phyloP scores from a whole-genome alignment of 352 stramenopile species.

The Phytophthora megakarya region DNA sequence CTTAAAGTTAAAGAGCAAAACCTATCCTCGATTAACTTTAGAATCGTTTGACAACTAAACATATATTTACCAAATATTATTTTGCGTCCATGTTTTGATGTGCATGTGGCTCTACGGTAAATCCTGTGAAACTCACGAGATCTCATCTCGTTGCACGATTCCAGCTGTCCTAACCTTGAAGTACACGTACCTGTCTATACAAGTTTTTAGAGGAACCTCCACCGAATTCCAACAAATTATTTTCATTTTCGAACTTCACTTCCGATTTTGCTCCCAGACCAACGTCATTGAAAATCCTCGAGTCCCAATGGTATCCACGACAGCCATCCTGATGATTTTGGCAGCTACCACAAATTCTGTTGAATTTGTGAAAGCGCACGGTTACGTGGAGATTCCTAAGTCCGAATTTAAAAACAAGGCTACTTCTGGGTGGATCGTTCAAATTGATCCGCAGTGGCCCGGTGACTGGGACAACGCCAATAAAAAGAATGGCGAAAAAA shows the following conservation, averaged over 20 bases:
- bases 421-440: conserved; percentile 37
- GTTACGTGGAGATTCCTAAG: conserved; percentile 32
- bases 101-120: no score
- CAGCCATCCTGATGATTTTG: conserved; percentile 1
- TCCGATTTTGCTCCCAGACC: not conserved
- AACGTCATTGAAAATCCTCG: not conserved
- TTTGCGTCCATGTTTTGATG: no score
- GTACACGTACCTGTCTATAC: no score
- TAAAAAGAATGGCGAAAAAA: no score
- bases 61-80: no score
- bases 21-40: no score
- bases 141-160: no score
- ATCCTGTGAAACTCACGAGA: no score
- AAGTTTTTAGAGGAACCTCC: no score
- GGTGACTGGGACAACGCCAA: conserved; percentile 32
- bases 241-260: conserved; percentile 24
- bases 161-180: no score
- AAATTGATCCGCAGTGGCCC: conserved; percentile 42
- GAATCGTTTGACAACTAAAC: no score
- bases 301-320: conserved; percentile 14
- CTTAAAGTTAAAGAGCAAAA: no score
- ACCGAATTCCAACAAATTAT: not conserved
- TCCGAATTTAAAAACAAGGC: conserved; percentile 35
- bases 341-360: conserved; percentile 4
- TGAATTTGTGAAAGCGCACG: conserved; percentile 25